A percentile compares a stretch with the other conserved stretches of the same genome.
Conservation (phyloP, 768 basidiomycete species). For the Gloeophyllum trabeum region DNA sequence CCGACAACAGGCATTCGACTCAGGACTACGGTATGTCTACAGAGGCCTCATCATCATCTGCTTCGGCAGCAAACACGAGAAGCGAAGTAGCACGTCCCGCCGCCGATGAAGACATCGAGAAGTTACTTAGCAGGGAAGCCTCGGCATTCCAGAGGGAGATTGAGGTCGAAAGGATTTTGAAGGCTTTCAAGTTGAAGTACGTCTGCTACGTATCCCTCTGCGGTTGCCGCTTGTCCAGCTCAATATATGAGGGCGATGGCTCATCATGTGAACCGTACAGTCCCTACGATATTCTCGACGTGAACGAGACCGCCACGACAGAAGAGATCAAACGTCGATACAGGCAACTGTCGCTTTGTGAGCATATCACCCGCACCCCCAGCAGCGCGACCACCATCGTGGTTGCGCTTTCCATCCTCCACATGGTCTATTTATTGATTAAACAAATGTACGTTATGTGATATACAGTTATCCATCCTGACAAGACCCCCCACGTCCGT, state of each 20-base stretch:
- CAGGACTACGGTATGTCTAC: neutral
- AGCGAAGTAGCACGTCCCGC: too few species aligned
- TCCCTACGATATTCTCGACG: slow-evolving; percentile 89
- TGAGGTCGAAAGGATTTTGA: slow-evolving; percentile 85
- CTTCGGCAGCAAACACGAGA: neutral
- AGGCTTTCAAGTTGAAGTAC: slow-evolving; percentile 94
- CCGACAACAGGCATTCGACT: neutral
- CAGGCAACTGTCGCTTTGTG: slow-evolving; percentile 76
- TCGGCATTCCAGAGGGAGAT: slow-evolving; percentile 80
- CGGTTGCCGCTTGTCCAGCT: neutral
- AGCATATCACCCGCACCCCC: too few species aligned
- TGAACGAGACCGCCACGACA: slow-evolving; percentile 56
- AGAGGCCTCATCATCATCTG: neutral
- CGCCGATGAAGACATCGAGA: slow-evolving; percentile 61
- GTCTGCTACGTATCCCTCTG: slow-evolving; percentile 12
- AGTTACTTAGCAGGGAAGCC: slow-evolving; percentile 68
- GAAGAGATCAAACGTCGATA: slow-evolving; percentile 89
- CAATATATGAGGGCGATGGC: neutral
- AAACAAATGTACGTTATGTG: slow-evolving; percentile 28
- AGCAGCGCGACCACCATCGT: too few species aligned
- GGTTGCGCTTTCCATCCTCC: too few species aligned
- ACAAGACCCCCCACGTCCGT: slow-evolving; percentile 83
- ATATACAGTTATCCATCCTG: slow-evolving; percentile 87
- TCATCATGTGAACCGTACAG: too few species aligned
- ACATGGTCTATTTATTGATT: too few species aligned